Base-by-base conservation (phyloP, 2,329 filamentous ascomycete genomes). In the Colletotrichum lupini region DNA sequence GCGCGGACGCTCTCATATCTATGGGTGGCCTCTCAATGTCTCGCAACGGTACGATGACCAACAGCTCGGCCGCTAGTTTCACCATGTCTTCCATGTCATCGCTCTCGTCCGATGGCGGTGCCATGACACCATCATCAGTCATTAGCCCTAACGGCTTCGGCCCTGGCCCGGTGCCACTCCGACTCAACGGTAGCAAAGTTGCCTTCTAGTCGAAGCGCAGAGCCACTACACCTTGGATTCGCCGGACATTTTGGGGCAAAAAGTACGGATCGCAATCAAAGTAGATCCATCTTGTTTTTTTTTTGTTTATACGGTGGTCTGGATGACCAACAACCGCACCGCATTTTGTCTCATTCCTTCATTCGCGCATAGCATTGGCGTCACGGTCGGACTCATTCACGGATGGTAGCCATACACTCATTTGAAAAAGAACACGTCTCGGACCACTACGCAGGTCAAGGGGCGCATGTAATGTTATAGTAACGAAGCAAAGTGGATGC, bases 21-120 rank as follows among this genome's bases (percentile, higher is more conserved):
- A 88, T 87, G 78, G 87, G 87, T n/a, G 88, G 89, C 19, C 83
- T 90, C 37, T 87, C 86, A n/a, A 87, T 90, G 85, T 86, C 86
- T 26, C 86, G 88, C n/a, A 82, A 81, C n/a, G 85, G 85, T 24
- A 85, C 83, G 12, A 84, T 87, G 80, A 82, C 81, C n/a, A 81
- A 82, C 67, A 83, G 83, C 4, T 72, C 72, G 26, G 72, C 72
- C 58, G 63, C 68, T 59, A 76, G 73, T 63, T 73, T 70, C 73
- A 75, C 73, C 59, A 74, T 75, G 60, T 67, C 67, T 59, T 85
- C 83, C 19, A 79, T 85, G 58, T 83, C 82, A 26, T 85, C 83
- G 55, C 81, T 84, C 75, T 83, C 83, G 9, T 84, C 83, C 5
- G 83, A 85, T 60, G 71, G 71, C 55, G 83, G 83, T 66, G 79